These are phyloP conservation scores for Trichothecium roseum DNA, from an alignment of 2,329 filamentous ascomycete genomes.

Conservation along the genomic window DNA sequence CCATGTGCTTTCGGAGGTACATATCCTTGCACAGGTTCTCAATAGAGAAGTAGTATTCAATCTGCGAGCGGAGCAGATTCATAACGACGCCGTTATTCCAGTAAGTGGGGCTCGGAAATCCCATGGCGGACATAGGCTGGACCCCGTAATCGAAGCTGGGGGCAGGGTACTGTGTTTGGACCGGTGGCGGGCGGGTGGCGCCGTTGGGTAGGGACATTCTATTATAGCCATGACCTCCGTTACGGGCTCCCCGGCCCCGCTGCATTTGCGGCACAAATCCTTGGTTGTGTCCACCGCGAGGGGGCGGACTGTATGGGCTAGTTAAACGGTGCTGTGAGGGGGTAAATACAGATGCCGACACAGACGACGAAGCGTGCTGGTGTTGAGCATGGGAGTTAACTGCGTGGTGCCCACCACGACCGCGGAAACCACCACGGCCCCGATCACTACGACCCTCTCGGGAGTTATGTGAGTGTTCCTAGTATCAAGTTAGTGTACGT, in stretches of 20 bases:
- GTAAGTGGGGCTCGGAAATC: constrained; percentile 29
- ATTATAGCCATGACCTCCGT: constrained; percentile 21
- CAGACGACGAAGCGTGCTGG: constrained; percentile 13
- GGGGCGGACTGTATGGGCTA: constrained; percentile 33
- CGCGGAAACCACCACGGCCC: constrained; percentile 33
- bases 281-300: constrained; percentile 24
- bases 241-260: constrained; percentile 20
- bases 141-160: constrained; percentile 23
- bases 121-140: constrained; percentile 25
- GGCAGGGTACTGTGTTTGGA: constrained; percentile 13
- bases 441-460: constrained; percentile 28
- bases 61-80: constrained; percentile 35
- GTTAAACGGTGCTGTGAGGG: constrained; percentile 20
- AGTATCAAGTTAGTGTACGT: neutral
- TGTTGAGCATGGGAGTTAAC: constrained; percentile 23
- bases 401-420: constrained; percentile 32
- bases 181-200: constrained; percentile 20
- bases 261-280: constrained; percentile 7
- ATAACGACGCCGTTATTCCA: constrained; percentile 35
- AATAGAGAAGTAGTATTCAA: constrained; percentile 95
- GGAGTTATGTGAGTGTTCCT: constrained; percentile 17
- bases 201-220: constrained; percentile 28
- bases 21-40: constrained; percentile 92
- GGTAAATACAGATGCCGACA: constrained; percentile 16
- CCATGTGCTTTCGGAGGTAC: constrained; percentile 84